Conservation (phyloP, 2,329 filamentous ascomycete genomes). For the Coniochaeta prunicola region DNA sequence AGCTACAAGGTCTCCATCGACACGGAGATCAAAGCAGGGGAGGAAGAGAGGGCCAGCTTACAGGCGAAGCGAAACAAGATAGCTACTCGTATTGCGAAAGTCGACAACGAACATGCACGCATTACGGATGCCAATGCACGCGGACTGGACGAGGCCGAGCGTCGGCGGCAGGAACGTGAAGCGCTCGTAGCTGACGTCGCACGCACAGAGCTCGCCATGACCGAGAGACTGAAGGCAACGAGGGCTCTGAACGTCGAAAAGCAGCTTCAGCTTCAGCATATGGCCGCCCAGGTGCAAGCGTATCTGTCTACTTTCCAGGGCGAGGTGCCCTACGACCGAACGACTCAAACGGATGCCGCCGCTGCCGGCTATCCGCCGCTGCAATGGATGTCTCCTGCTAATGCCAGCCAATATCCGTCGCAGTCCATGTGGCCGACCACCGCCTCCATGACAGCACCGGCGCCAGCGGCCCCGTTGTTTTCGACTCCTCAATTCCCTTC, state of each 20-base stretch:
- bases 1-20: constrained; percentile 55
- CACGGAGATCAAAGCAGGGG: constrained; percentile 53
- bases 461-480: constrained; percentile 24
- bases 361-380: constrained; percentile 9
- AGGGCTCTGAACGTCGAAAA: constrained; percentile 28
- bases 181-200: constrained; percentile 38
- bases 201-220: constrained; percentile 35
- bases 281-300: constrained; percentile 27
- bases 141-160: constrained; percentile 56
- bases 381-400: constrained; percentile 11
- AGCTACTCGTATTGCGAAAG: constrained; percentile 61
- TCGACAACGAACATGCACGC: constrained; percentile 64
- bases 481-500: constrained; percentile 10
- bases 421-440: constrained; percentile 27
- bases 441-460: constrained; percentile 20
- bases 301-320: constrained; percentile 35
- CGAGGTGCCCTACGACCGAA: constrained; percentile 27
- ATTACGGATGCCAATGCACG: constrained; percentile 62
- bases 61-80: constrained; percentile 68
- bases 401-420: constrained; percentile 27
- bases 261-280: constrained; percentile 28
- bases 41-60: constrained; percentile 55
- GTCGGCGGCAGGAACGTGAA: constrained; percentile 43
- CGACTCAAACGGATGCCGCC: neutral
- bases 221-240: constrained; percentile 28